phyloP scores from a whole-genome alignment of 345 rosid genomes.

The Durio zibethinus region DNA sequence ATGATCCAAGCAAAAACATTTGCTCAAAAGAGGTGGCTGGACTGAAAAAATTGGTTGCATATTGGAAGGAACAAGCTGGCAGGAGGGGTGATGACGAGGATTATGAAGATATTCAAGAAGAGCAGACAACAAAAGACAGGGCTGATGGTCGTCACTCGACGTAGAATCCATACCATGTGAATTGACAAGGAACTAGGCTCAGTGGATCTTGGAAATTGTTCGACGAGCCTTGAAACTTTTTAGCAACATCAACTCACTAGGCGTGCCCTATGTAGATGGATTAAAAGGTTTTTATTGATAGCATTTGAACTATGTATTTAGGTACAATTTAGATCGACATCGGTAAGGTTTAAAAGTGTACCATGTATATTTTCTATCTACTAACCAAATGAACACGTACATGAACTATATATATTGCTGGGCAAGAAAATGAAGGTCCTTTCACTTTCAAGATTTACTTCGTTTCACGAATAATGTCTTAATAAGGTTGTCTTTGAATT shows the following conservation, averaged over 20 bases:
- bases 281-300: neutral
- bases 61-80: conserved; percentile 95
- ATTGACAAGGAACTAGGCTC: neutral
- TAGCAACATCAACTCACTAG: neutral
- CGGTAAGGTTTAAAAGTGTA: neutral
- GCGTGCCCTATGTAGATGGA: neutral
- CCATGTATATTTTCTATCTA: neutral
- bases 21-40: conserved; percentile 84
- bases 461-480: too few relatives aligned
- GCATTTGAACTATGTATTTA: neutral
- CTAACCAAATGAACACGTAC: neutral
- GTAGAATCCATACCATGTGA: conserved; percentile 23
- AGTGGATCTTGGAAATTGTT: neutral
- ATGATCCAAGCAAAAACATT: conserved; percentile 85
- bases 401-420: too few relatives aligned
- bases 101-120: conserved; percentile 76
- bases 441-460: too few relatives aligned
- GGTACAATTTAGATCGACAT: neutral
- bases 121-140: conserved; percentile 43
- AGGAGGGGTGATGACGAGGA: conserved; percentile 72
- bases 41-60: conserved; percentile 72
- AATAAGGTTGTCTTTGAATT: too few relatives aligned
- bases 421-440: too few relatives aligned
- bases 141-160: conserved; percentile 54
- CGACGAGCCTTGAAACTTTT: neutral